Conservation (phyloP, 2,329 filamentous ascomycete species). For the Fusarium sp. region DNA sequence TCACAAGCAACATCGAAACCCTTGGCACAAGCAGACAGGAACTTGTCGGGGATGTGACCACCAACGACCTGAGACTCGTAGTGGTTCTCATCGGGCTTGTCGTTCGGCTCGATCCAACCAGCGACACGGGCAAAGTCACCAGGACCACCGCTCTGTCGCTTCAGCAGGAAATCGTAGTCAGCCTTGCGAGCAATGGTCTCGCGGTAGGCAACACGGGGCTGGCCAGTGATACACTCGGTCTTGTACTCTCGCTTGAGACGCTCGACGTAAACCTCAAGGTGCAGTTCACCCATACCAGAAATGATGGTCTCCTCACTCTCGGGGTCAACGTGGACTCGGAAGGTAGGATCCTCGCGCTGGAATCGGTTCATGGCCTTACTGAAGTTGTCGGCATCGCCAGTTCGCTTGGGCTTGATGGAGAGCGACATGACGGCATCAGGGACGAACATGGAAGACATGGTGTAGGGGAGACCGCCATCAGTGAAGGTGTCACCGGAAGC, state of each 20-base stretch:
- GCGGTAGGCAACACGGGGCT: conserved; percentile 96
- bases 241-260: conserved; percentile 97
- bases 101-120: conserved; percentile 90
- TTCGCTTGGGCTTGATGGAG: conserved; percentile 95
- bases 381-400: conserved; percentile 92
- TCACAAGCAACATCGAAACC: conserved; percentile 87
- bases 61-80: conserved; percentile 92
- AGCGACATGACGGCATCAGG: conserved; percentile 98
- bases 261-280: conserved; percentile 97
- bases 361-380: conserved; percentile 99
- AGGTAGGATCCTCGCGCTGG: conserved; percentile 97
- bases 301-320: conserved; percentile 98
- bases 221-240: conserved; percentile 94
- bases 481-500: conserved; percentile 98
- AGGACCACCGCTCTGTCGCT: conserved; percentile 94
- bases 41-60: conserved; percentile 95
- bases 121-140: conserved; percentile 95
- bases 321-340: conserved; percentile 90
- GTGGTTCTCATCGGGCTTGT: conserved; percentile 76
- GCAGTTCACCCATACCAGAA: conserved; percentile 96
- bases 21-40: conserved; percentile 92
- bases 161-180: conserved; percentile 92
- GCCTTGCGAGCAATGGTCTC: conserved; percentile 87
- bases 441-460: conserved; percentile 98
- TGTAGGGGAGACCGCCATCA: conserved; percentile 90